These are phyloP conservation scores for Chalaropsis ovoidea DNA, from an alignment of 2,329 filamentous ascomycete species.

Conservation along the genomic window DNA sequence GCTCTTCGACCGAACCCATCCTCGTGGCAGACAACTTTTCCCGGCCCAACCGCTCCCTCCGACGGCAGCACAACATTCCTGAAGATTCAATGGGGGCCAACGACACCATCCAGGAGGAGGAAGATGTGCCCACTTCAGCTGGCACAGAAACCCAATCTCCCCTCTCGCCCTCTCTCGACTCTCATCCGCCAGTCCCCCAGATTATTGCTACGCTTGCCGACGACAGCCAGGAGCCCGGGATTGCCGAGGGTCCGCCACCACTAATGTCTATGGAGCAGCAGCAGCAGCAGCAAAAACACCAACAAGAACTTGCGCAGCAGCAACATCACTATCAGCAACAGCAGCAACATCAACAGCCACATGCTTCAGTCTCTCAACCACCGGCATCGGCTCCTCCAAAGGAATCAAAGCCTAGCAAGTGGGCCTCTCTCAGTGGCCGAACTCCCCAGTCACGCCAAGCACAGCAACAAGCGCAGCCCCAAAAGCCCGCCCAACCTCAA, in stretches of 20 bases:
- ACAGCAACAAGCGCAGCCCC: conserved; percentile 24
- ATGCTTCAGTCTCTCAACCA: not conserved
- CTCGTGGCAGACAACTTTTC: conserved; percentile 49
- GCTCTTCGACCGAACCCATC: conserved; percentile 61
- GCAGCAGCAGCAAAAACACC: not conserved
- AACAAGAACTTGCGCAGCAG: conserved; percentile 13
- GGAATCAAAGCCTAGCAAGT: conserved; percentile 13
- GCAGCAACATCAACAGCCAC: conserved; percentile 12
- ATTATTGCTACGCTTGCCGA: conserved; percentile 55
- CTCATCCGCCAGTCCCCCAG: conserved; percentile 40
- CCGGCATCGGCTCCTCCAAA: conserved; percentile 23
- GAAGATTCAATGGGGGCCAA: conserved; percentile 34
- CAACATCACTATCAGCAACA: conserved; percentile 6
- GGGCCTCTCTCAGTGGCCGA: conserved; percentile 6
- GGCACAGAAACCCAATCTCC: conserved; percentile 5
- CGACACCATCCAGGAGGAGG: conserved; percentile 8
- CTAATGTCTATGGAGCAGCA: not conserved
- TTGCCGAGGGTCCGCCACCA: not conserved
- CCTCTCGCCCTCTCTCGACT: conserved; percentile 24
- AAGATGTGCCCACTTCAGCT: conserved; percentile 4
- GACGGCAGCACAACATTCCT: conserved; percentile 42
- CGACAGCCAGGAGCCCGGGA: conserved; percentile 23
- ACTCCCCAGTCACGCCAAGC: conserved; percentile 16
- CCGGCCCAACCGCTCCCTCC: conserved; percentile 42
- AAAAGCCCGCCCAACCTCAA: conserved; percentile 5